Evolutionary conservation across 768 basidiomycete species (phyloP), one percentile per base, ranked within the genome.

Genomic region (Ramaria sp.): DNA sequence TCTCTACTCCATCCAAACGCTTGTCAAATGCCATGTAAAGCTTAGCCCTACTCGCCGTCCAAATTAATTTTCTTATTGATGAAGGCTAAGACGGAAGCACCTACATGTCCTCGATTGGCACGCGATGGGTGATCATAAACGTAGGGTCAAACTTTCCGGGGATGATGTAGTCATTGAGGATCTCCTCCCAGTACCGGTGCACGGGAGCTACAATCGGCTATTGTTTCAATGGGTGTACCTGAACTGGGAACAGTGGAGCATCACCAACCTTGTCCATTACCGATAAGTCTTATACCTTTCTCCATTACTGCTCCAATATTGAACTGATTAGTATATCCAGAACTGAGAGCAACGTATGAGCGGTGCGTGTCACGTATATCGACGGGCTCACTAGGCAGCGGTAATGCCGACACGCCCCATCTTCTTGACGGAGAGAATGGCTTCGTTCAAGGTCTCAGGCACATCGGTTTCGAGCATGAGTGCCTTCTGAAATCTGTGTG

Each of bases 271-370:
- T 88, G 84, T 0, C 83, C 83, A 58, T 83, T 83, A 6, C 83
- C 84, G 60, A 85, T 83, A 49, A 86, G 70, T 58, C 82, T 69
- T 16, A 84, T 68, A 8, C 85, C 85, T 65, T 83, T 83, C 71
- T 88, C 83, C 85, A 88, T 88, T 28, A 88, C 61, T 0, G 85
- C 80, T 7, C 85, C 84, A 50, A 88, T 69, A 62, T 83, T 83
- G 64, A 84, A 74, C 22, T 74, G 76, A 64, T 87, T 85, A 20
- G 81, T 78, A 66, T 71, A 81, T 0, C 80, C 83, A 5, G 78
- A 71, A 61, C 38, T 56, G 28, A 9, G 27, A 47, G n/a, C 12
- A 45, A 7, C 45, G 42, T 18, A 28, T 27, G 27, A 45, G 24
- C 6, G 24, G 48, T 52, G 38, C 27, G 22, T 20, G 9, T 34